phyloP scores from a whole-genome alignment of 2,329 filamentous ascomycete species.

The Coccinonectria pachysandricola region DNA sequence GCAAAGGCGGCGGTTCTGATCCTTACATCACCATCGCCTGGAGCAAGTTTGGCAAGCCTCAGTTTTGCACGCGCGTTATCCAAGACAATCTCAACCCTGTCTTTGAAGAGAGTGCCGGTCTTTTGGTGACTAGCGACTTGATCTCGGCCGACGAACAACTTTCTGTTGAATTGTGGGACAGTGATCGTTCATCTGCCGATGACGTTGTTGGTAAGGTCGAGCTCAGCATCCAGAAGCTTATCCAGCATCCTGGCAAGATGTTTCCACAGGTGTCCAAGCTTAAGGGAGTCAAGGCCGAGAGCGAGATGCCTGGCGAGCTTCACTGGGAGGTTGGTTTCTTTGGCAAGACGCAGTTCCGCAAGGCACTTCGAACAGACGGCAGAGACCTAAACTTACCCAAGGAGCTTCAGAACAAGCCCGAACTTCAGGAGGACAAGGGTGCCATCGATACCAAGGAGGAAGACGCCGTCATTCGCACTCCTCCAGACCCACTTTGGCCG shows the following conservation, averaged over 20 bases:
- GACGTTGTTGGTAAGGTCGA: conserved; percentile 94
- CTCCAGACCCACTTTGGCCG: conserved; percentile 92
- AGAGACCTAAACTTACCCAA: conserved; percentile 69
- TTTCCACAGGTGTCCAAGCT: conserved; percentile 81
- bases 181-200: conserved; percentile 81
- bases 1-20: conserved; percentile 78
- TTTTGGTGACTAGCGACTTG: conserved; percentile 78
- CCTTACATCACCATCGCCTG: conserved; percentile 93
- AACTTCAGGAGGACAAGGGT: conserved; percentile 79
- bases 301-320: conserved; percentile 82
- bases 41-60: conserved; percentile 94
- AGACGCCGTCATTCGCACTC: conserved; percentile 79
- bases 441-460: conserved; percentile 59
- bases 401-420: conserved; percentile 60
- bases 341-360: conserved; percentile 77
- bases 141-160: conserved; percentile 91
- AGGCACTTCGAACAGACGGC: conserved; percentile 76
- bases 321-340: conserved; percentile 97
- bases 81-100: conserved; percentile 89
- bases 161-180: conserved; percentile 93
- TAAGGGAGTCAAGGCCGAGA: conserved; percentile 71
- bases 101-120: conserved; percentile 78
- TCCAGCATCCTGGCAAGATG: conserved; percentile 85
- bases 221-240: conserved; percentile 86
- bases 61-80: conserved; percentile 95